Base-by-base conservation (phyloP, 2,329 filamentous ascomycete genomes). In the Fusarium drepaniforme region DNA sequence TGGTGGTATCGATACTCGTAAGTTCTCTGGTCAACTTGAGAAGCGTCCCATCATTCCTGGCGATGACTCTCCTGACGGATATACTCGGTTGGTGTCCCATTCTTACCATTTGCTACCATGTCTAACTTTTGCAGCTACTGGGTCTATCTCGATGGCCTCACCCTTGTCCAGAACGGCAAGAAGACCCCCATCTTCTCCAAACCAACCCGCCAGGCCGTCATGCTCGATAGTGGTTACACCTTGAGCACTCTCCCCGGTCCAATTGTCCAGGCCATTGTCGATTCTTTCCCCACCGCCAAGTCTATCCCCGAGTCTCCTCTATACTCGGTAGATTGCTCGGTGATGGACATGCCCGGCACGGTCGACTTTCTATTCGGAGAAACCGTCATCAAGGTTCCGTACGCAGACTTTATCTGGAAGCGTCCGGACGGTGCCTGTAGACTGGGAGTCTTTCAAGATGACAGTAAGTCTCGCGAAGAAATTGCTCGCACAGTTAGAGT, bases 201-300 rank as follows among this genome's bases (percentile, higher is more conserved):
- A 65, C 70, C 77, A 61, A 81, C 80, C 49, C 77, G 77, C 56
- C 80, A 87, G 42, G 81, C 86, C 28, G 89, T 90, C n/a, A 86
- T 92, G 35, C 86, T 93, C 33, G 92, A 93, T 82, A 92, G 90
- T 18, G 93, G 93, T 64, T 92, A 90, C 72, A 93, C 90, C 44
- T 84, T 93, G 65, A 92, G 89, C 81, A 90, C 92, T 71, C 86
- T 95, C 3, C 93, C 93, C 3, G 83, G 89, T 67, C 78, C 84
- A 28, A 81, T 93, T 66, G 87, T 90, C 67, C 72, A 82, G 28
- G 75, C 81, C 23, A 83, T 91, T 37, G 84, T 78, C 67, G 81
- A 64, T 79, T 85, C 76, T 69, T 90, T 83, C 75, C 82, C 82
- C 7, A 85, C 85, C 63, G 28, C 49, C 18, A 56, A 56, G 86